Base-by-base conservation (phyloP, 257 asterid genomes). In the Verbascum thapsus region DNA sequence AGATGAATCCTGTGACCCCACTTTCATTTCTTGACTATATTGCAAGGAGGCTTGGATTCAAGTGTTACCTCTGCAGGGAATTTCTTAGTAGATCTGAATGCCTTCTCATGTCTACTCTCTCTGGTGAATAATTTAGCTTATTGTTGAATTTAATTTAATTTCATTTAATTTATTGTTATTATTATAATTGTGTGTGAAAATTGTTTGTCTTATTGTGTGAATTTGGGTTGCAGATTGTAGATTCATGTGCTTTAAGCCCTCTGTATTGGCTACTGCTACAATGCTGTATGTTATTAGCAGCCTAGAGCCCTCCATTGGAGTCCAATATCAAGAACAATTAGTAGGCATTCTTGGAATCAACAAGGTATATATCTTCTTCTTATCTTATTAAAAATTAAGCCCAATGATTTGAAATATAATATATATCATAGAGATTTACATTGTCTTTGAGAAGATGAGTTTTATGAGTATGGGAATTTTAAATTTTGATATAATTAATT, bases 191-290 rank as follows among this genome's bases (percentile, higher is more conserved):
- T n/a, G n/a, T n/a, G n/a, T n/a, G n/a, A n/a, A n/a, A n/a, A n/a
- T 48, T 39, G 18, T 47, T 18, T 12, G 43, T 64, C 51, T 72
- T 3, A 66, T 11, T 23, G 10, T 62, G 42, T 15, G 7, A 48
- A 26, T 30, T 6, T 41, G 10, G 10, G 2, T 20, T 63, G 43
- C 86, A 91, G 98, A 91, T 57, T 75, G 78, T 68, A 78, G 96
- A 81, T 83, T 84, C 68, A 78, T 71, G 78, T 35, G 72, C 19
- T 81, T 59, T 73, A 79, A 69, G 61, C 95, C 96, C 15, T 91
- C 98, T 64, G 85, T 85, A 52, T 51, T 88, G 83, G 95, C 98
- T 42, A 83, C 92, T 49, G 95, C 96, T 16, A 81, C 78, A 75
- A 83, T 91, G 88, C 72, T 74, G 81, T 81, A 79, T 56, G 91